These are phyloP conservation scores for Fusarium sterilihyphosum DNA, from an alignment of 2,329 filamentous ascomycete genomes.

Conservation along the genomic window DNA sequence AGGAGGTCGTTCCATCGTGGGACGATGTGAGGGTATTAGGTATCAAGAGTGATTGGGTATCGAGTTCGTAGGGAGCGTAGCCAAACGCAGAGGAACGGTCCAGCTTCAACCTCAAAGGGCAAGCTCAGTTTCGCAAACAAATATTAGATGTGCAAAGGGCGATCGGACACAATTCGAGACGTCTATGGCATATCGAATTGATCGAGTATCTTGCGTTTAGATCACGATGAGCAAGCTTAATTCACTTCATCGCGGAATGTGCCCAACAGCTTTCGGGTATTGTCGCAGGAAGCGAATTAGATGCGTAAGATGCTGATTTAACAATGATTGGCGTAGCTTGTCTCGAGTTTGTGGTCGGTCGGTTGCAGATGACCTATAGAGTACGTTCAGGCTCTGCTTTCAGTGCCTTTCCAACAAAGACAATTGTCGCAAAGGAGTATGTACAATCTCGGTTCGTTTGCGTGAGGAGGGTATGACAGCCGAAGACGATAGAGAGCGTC, in stretches of 20 bases:
- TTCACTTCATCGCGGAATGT: conserved; percentile 33
- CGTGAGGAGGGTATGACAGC: neutral
- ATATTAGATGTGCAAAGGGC: neutral
- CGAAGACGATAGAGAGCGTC: neutral
- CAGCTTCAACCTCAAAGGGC: neutral
- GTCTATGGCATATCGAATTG: conserved; percentile 18
- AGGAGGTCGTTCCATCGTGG: conserved; percentile 46
- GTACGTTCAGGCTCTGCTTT: neutral
- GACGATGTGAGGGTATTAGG: neutral
- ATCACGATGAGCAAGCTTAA: conserved; percentile 19
- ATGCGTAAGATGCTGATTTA: conserved; percentile 12
- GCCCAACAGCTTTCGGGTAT: conserved; percentile 1
- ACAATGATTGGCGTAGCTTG: conserved; percentile 11
- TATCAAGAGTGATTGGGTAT: neutral
- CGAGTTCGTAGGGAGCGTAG: neutral
- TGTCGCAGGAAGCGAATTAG: conserved; percentile 25
- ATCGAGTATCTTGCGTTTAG: conserved; percentile 17
- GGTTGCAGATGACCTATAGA: neutral
- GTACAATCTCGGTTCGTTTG: conserved; percentile 3
- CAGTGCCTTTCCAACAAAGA: neutral
- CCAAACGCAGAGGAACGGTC: neutral
- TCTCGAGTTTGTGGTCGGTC: conserved; percentile 7
- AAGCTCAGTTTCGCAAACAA: conserved; percentile 5
- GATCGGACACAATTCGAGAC: neutral
- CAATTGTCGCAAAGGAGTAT: conserved; percentile 9